Evolutionary conservation across 2,329 filamentous ascomycete genomes (phyloP), one percentile per base, ranked within the genome.

Genomic region (Alternaria arborescens): DNA sequence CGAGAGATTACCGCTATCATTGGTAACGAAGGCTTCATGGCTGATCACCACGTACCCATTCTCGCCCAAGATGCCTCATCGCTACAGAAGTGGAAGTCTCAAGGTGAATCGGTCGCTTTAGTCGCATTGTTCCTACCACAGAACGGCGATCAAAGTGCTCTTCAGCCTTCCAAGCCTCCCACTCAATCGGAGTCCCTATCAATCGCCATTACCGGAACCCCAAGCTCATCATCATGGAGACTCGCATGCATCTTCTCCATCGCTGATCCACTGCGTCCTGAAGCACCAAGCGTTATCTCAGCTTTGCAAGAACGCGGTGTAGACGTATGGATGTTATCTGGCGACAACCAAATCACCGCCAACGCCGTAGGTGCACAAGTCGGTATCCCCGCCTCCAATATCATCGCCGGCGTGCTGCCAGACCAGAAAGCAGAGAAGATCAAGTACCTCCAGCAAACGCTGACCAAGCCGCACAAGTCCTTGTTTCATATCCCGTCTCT

Each of bases 311-410:
- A 84, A 5, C 86, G 86, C 16, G 88, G 90, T 20, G 89, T 91
- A 47, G 86, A 89, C 32, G 91, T 97, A 4, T 97, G 90, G 88
- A 96, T 97, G 92, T 88, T 97, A 38, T 96, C 93, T 0, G 94
- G 94, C 30, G 94, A 97, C 81, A 97, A 97, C 73, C 81, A 83
- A n/a, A 88, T 83, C n/a, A 97, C 94, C 0, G 94, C 94, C 2
- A 83, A 85, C 20, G 92, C 93, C 0, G 92, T 97, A 3, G 94
- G 91, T 1, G 80, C 84, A 2, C 87, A 87, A 71, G 84, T 97
- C 18, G 92, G 92, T 22, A 97, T 97, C 65, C 85, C 88, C 0
- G 71, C 83, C 0, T 80, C 83, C 55, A 91, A 96, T 74, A 89
- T 97, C 66, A 91, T 97, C 64, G 93, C 94, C 11, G 92, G 92